Base-by-base conservation (phyloP, 768 basidiomycete species). In the Mycena filopes region DNA sequence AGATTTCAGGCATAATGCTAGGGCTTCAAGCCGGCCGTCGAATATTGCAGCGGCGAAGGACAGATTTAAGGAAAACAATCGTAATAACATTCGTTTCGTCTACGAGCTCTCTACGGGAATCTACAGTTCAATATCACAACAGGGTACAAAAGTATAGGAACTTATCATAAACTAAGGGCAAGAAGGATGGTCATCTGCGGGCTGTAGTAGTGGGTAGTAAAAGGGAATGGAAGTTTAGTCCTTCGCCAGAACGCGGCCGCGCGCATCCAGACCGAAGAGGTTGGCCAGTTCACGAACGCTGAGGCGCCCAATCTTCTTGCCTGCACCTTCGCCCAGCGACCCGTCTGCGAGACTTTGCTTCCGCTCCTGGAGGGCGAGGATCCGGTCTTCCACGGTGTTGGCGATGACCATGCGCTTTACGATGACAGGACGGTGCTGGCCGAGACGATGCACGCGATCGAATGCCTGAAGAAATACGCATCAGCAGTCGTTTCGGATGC, bases 301-400 rank as follows among this genome's bases (percentile, higher is more conserved):
- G 40, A 87, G 69, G 83, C 85, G 76, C 36, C 83, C 83, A 50
- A 89, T 80, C 77, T 88, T 89, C 77, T 84, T 82, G 20, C 83
- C 88, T 4, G 71, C 77, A 12, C 89, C 88, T 77, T 90, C 89
- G 7, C 89, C 89, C 41, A 90, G 78, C 63, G 83, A 82, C 11
- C 86, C 86, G 71, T 89, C 87, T 10, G 88, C 86, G 13, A 89
- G 80, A 29, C 75, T 77, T 82, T 87, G 82, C 84, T 90, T 90
- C 60, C 86, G 80, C 43, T 85, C 82, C 68, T 91, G 90, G 64
- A 93, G 76, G 0, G 79, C 79, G 28, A 91, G 79, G 33, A 94
- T 87, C n/a, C 91, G 81, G 70, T 92, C 87, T 71, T 93, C 92
- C 33, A 90, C 86, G 0, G 87, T 89, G 64, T 87, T 79, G 2